These are phyloP conservation scores for Tubosaeta brunneosetosa DNA, from an alignment of 768 basidiomycete genomes.

Conservation along the genomic window DNA sequence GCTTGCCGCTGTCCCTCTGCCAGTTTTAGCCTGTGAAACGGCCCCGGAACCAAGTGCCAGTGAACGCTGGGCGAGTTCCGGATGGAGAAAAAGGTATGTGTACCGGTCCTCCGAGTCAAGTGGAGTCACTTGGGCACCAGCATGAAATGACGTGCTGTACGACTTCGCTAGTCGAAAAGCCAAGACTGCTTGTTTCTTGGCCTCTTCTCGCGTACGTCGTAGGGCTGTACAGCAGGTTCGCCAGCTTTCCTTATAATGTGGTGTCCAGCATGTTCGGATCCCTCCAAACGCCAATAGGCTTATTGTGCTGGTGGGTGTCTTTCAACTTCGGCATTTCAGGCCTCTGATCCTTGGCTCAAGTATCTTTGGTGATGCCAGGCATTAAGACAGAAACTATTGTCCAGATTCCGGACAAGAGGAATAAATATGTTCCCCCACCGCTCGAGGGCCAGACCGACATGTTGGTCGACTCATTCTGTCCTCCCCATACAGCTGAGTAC, in stretches of 20 bases:
- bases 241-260: constrained; percentile 8
- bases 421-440: background rate
- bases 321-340: background rate
- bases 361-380: constrained; percentile 1
- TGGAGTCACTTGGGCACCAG: constrained; percentile 7
- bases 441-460: constrained; percentile 6
- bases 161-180: background rate
- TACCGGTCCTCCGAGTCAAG: background rate
- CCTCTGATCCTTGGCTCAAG: constrained; percentile 1
- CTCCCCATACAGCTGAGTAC: constrained; percentile 17
- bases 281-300: background rate
- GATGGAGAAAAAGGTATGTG: background rate
- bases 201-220: background rate
- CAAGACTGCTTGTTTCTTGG: constrained; percentile 7
- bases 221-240: background rate
- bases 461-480: constrained; percentile 20
- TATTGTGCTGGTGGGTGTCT: constrained; percentile 6
- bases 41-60: background rate
- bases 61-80: background rate
- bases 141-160: constrained; percentile 3
- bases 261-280: background rate
- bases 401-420: background rate
- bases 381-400: background rate
- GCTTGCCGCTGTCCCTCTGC: background rate
- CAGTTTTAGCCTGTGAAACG: too few species aligned